These are phyloP conservation scores for Eutrema yunnanense DNA, from an alignment of 345 rosid genomes.

Conservation along the genomic window DNA sequence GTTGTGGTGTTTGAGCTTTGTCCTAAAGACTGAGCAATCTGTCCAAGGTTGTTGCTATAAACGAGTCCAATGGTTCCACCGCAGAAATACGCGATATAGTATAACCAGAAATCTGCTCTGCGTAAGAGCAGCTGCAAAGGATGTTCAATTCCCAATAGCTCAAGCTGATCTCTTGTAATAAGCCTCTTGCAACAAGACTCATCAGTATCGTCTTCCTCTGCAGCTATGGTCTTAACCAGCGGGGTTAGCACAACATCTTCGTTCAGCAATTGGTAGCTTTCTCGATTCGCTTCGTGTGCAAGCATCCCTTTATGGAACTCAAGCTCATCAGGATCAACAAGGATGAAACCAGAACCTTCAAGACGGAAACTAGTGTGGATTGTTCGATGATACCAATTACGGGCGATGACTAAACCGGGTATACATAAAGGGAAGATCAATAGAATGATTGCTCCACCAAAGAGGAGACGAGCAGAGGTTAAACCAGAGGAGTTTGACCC, in stretches of 20 bases:
- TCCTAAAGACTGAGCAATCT: slow-evolving; percentile 86
- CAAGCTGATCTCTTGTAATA: slow-evolving; percentile 50
- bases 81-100: slow-evolving; percentile 73
- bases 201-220: slow-evolving; percentile 3
- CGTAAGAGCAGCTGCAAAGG: slow-evolving; percentile 44
- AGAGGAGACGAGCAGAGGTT: slow-evolving; percentile 43
- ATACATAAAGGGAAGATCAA: slow-evolving; percentile 68
- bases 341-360: slow-evolving; percentile 58
- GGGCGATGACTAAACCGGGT: slow-evolving; percentile 74
- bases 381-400: slow-evolving; percentile 59
- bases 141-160: slow-evolving; percentile 76
- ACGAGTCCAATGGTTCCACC: slow-evolving; percentile 98
- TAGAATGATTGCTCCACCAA: slow-evolving; percentile 68
- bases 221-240: slow-evolving; percentile 3
- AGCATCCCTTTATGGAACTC: slow-evolving; percentile 75
- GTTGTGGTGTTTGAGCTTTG: slow-evolving; percentile 48
- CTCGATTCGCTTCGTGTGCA: slow-evolving; percentile 39
- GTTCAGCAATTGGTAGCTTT: slow-evolving; percentile 28
- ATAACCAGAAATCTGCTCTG: slow-evolving; percentile 87
- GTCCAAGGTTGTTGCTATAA: slow-evolving; percentile 91
- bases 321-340: slow-evolving; percentile 79
- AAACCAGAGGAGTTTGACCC: slow-evolving; percentile 36
- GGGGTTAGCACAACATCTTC: slow-evolving; percentile 18
- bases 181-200: slow-evolving; percentile 45
- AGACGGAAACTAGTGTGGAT: slow-evolving; percentile 60